These are phyloP conservation scores for Cornus suecica DNA, from an alignment of 148 eudicot genomes.

Conservation along the genomic window DNA sequence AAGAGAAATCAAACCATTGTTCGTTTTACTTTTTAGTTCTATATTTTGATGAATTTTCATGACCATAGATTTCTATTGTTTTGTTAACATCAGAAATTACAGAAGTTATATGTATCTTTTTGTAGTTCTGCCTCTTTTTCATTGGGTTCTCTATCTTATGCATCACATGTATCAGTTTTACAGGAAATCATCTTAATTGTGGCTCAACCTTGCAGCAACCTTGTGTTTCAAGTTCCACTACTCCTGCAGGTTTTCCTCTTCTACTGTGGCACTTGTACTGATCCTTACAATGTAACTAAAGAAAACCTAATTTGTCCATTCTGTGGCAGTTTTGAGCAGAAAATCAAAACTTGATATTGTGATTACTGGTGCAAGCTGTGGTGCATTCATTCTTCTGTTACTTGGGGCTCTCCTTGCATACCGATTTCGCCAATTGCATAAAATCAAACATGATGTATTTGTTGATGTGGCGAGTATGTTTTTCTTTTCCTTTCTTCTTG, in stretches of 20 bases:
- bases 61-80: background rate
- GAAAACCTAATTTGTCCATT: slow-evolving; percentile 14
- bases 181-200: slow-evolving; percentile 75
- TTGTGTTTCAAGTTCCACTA: slow-evolving; percentile 62
- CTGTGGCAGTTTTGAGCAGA: slow-evolving; percentile 41
- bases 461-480: slow-evolving; percentile 77
- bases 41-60: background rate
- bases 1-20: too few species aligned
- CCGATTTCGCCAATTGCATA: slow-evolving; percentile 36
- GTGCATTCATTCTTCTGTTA: slow-evolving; percentile 58
- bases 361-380: slow-evolving; percentile 53
- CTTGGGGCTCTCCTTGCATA: slow-evolving; percentile 56
- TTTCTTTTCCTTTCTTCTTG: background rate
- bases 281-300: background rate
- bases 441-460: slow-evolving; percentile 45
- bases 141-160: slow-evolving; percentile 8
- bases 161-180: slow-evolving; percentile 53
- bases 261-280: slow-evolving; percentile 5
- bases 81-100: background rate
- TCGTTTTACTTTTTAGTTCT: background rate
- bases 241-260: slow-evolving; percentile 39
- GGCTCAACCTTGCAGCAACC: slow-evolving; percentile 58
- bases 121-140: background rate
- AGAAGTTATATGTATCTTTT: background rate
- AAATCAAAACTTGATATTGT: slow-evolving; percentile 53